Evolutionary conservation across 768 basidiomycete species (phyloP), one percentile per base, ranked within the genome.

Genomic region (Candolleomyces aberdarensis): DNA sequence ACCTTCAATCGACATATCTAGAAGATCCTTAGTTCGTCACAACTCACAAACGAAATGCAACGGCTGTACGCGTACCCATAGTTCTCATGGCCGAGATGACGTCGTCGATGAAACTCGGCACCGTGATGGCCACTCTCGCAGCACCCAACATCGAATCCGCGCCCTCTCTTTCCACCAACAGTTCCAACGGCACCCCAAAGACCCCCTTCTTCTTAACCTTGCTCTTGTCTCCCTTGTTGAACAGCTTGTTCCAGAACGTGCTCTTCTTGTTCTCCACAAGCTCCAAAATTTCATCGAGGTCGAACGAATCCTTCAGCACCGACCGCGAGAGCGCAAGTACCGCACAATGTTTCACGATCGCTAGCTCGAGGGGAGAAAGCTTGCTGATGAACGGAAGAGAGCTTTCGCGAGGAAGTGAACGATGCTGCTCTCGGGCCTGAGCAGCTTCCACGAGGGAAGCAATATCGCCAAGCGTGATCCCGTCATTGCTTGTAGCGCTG

Each of bases 1-100:
- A 60, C 97, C 97, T 75, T 98, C 97, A 44, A 99, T 83, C 9
- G 97, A 98, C 93, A 99, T 95, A 77, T 99, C 97, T 98, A 65
- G 36, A 39, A 56, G 56, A 22, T 29, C 11, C 65, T 56, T 40
- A 56, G 62, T 57, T 58, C 13, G 70, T 36, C 52, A 39, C 19
- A 36, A 10, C 40, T 9, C 57, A 39, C 40, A 51, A 47, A 63
- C 20, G 61, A 57, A 19, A 41, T 14, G 29, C 39, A 47, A 40
- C 58, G 14, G 29, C 36, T 11, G 36, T 36, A 6, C n/a, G 64
- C 71, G 63, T 44, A 97, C 96, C 96, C 97, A 98, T 98, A 73
- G 98, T 96, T 70, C 91, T 83, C 97, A 99, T 98, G 11, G 97
- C 95, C 55, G 94, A 96, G 50, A 99, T 86, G 61, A 97, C 93